Conservation (phyloP, 108 stramenopile species). For the Stephanodiscus triporus region DNA sequence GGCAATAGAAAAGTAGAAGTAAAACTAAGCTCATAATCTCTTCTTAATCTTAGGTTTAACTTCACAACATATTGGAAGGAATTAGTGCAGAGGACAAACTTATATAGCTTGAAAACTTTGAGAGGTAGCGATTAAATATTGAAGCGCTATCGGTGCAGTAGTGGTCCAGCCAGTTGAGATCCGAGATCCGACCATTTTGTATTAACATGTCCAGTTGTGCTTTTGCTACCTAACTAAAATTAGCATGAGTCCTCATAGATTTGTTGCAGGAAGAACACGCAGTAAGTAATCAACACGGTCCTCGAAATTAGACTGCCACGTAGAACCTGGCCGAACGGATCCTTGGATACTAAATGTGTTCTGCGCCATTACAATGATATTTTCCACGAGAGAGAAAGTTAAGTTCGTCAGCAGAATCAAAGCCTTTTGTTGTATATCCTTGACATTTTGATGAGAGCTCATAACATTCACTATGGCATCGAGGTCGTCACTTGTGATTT, state of each 20-base stretch:
- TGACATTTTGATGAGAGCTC: slow-evolving; percentile 22
- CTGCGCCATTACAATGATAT: slow-evolving; percentile 24
- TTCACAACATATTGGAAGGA: slow-evolving; percentile 36
- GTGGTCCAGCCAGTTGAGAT: no score
- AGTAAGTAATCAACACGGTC: slow-evolving; percentile 38
- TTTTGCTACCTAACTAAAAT: no score
- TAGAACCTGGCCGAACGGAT: slow-evolving; percentile 26
- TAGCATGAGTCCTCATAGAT: background rate
- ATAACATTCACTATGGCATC: slow-evolving; percentile 30
- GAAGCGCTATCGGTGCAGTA: background rate
- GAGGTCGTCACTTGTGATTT: slow-evolving; percentile 29
- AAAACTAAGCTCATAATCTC: no score
- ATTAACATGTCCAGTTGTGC: no score
- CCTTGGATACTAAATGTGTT: slow-evolving; percentile 21
- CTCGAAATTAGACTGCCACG: slow-evolving; percentile 17
- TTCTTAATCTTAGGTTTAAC: no score
- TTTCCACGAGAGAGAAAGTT: slow-evolving; percentile 24
- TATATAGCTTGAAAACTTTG: background rate
- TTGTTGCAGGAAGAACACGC: slow-evolving; percentile 19
- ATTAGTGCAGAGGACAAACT: slow-evolving; percentile 50
- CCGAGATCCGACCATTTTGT: no score
- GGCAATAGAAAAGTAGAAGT: no score
- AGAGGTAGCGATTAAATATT: no score
- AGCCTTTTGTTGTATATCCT: slow-evolving; percentile 34
- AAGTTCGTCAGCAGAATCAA: slow-evolving; percentile 40